Conservation (phyloP, 2,329 filamentous ascomycete species). For the Aspergillus sergii region DNA sequence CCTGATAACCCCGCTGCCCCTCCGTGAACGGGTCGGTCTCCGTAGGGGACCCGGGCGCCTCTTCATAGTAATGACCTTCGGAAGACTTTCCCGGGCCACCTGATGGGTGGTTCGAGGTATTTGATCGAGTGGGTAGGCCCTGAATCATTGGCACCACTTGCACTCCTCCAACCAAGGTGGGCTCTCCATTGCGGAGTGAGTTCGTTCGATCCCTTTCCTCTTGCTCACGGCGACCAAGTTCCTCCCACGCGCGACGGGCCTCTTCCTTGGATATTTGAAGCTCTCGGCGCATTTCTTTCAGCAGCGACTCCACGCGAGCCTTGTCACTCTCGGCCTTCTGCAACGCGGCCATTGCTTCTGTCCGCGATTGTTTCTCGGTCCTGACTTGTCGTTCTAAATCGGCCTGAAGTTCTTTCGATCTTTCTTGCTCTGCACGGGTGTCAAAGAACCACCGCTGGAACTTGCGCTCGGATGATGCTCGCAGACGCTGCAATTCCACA, state of each 20-base stretch:
- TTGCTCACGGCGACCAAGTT: slow-evolving; percentile 88
- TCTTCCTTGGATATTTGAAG: slow-evolving; percentile 94
- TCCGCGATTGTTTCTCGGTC: slow-evolving; percentile 70
- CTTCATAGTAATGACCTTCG: slow-evolving; percentile 55
- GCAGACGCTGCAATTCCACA: slow-evolving; percentile 88
- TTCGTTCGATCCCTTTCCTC: slow-evolving; percentile 85
- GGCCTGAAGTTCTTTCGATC: slow-evolving; percentile 77
- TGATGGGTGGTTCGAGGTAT: slow-evolving; percentile 50
- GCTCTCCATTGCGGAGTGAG: slow-evolving; percentile 83
- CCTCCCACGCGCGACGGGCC: slow-evolving; percentile 93
- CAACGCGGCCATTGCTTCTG: slow-evolving; percentile 67
- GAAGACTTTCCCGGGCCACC: slow-evolving; percentile 31
- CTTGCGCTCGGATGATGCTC: slow-evolving; percentile 93
- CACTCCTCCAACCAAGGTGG: slow-evolving; percentile 87
- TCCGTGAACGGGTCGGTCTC: slow-evolving; percentile 67
- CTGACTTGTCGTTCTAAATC: slow-evolving; percentile 76
- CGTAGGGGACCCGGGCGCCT: slow-evolving; percentile 54
- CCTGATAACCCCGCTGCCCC: slow-evolving; percentile 24
- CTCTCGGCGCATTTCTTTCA: slow-evolving; percentile 91
- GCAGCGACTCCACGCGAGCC: slow-evolving; percentile 70
- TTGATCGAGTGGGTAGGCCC: slow-evolving; percentile 61
- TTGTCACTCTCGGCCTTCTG: slow-evolving; percentile 71
- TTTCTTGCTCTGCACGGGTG: slow-evolving; percentile 84
- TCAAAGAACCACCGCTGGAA: slow-evolving; percentile 99
- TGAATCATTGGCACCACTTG: slow-evolving; percentile 93